These are phyloP conservation scores for Colletotrichum gloeosporioides DNA, from an alignment of 2,329 filamentous ascomycete species.

Conservation along the genomic window DNA sequence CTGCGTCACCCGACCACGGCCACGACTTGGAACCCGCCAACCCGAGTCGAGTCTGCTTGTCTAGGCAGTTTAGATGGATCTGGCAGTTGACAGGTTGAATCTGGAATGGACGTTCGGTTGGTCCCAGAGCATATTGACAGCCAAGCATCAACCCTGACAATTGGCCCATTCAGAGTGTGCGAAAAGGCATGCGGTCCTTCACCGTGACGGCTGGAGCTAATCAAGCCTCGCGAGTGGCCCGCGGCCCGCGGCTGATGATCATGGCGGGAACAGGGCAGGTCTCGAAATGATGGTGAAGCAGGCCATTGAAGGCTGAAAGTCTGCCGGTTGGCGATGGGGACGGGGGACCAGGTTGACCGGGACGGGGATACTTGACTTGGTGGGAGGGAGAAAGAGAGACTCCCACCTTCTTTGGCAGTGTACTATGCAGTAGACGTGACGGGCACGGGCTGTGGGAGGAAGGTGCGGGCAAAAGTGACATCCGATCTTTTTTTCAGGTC, in stretches of 20 bases:
- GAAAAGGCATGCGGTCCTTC: neutral
- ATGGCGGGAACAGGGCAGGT: constrained; percentile 13
- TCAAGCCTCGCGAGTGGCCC: constrained; percentile 16
- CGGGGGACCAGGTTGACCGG: neutral
- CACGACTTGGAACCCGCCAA: constrained; percentile 1
- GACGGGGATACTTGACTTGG: neutral
- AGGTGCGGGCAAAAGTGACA: constrained; percentile 10
- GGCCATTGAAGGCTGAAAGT: neutral
- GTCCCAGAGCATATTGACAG: constrained; percentile 1
- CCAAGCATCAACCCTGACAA: constrained; percentile 12
- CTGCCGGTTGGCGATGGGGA: neutral
- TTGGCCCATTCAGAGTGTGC: neutral
- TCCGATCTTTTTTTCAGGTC: constrained; percentile 15
- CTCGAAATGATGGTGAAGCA: constrained; percentile 19
- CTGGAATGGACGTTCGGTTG: constrained; percentile 2
- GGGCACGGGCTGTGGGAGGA: neutral
- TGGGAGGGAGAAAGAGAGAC: neutral
- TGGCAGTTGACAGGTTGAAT: neutral
- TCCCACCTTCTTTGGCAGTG: neutral
- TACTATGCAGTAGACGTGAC: neutral
- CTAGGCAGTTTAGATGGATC: neutral
- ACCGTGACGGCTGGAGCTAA: constrained; percentile 3
- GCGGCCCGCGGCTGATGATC: constrained; percentile 19
- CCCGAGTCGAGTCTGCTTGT: constrained; percentile 3
- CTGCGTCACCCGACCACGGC: constrained; percentile 9